These are phyloP conservation scores for Botrytis fabae DNA, from an alignment of 2,329 filamentous ascomycete species.

Conservation along the genomic window DNA sequence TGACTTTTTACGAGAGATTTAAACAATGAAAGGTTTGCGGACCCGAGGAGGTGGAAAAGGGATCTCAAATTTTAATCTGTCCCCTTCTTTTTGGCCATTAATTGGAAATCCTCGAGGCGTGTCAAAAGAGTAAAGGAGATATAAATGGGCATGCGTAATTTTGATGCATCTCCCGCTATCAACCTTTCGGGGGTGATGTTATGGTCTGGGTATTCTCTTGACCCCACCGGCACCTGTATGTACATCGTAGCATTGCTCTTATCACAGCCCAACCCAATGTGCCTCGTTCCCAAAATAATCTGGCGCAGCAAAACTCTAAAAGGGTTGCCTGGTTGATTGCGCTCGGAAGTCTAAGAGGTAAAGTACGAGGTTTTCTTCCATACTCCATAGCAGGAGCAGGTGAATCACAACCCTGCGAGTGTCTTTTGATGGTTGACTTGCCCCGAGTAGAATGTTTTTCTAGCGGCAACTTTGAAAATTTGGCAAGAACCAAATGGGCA, in stretches of 20 bases:
- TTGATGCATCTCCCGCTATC: not conserved
- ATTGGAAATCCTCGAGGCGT: not conserved
- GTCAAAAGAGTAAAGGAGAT: not conserved
- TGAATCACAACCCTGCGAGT: not conserved
- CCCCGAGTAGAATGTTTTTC: not conserved
- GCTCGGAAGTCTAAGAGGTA: conserved; percentile 1
- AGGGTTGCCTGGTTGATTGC: conserved; percentile 7
- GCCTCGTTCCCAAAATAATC: not conserved
- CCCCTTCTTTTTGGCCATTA: not conserved
- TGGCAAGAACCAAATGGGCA: not conserved
- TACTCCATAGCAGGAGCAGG: not conserved
- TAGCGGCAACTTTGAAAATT: not conserved
- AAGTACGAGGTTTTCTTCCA: not conserved
- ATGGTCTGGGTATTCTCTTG: not conserved
- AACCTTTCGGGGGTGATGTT: not conserved
- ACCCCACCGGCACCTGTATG: not conserved
- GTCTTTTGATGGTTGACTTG: not conserved
- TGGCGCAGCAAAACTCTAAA: not conserved
- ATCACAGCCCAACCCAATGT: not conserved
- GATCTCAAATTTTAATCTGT: not conserved
- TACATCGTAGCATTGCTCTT: not conserved
- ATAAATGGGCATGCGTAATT: no score
- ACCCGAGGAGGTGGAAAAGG: not conserved
- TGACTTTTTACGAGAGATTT: not conserved
- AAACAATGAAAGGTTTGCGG: not conserved